Percentiles rank a stretch among this genome's conserved stretches.
These are phyloP conservation scores for Arthrinium puccinioides DNA, from an alignment of 2,329 filamentous ascomycete species.

Conservation along the genomic window DNA sequence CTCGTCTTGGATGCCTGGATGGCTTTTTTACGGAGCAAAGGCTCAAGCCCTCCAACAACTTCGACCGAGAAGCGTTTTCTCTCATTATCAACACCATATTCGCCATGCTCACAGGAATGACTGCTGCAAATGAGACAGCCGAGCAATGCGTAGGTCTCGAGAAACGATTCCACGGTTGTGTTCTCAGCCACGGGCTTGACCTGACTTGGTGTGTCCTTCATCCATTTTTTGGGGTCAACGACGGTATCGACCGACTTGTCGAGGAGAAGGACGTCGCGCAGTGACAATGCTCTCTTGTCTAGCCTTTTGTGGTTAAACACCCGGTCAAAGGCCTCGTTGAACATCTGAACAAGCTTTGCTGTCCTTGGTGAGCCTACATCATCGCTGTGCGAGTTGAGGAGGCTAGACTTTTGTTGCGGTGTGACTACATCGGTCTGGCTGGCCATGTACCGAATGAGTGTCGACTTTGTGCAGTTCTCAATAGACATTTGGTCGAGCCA, in stretches of 20 bases:
- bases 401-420: constrained; percentile 45
- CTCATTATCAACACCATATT: constrained; percentile 47
- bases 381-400: constrained; percentile 40
- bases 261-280: constrained; percentile 44
- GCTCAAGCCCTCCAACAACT: constrained; percentile 26
- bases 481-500: constrained; percentile 45
- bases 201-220: constrained; percentile 34
- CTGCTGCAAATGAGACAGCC: constrained; percentile 53
- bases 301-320: constrained; percentile 38
- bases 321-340: constrained; percentile 49
- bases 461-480: constrained; percentile 43
- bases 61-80: constrained; percentile 47
- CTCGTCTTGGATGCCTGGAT: constrained; percentile 11
- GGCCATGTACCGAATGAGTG: constrained; percentile 46
- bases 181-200: constrained; percentile 26
- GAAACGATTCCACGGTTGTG: constrained; percentile 34
- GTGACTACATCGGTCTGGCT: constrained; percentile 39
- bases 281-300: constrained; percentile 31
- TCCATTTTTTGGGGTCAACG: constrained; percentile 45
- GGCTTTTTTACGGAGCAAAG: constrained; percentile 23
- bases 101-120: constrained; percentile 55
- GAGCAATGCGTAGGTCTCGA: constrained; percentile 48
- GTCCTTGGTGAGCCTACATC: constrained; percentile 34
- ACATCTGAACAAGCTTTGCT: constrained; percentile 37
- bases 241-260: constrained; percentile 47